A percentile compares a stretch with the other conserved stretches of the same genome.
These are phyloP conservation scores for Xylaria telfairii DNA, from an alignment of 495 filamentous ascomycete genomes.

Conservation along the genomic window DNA sequence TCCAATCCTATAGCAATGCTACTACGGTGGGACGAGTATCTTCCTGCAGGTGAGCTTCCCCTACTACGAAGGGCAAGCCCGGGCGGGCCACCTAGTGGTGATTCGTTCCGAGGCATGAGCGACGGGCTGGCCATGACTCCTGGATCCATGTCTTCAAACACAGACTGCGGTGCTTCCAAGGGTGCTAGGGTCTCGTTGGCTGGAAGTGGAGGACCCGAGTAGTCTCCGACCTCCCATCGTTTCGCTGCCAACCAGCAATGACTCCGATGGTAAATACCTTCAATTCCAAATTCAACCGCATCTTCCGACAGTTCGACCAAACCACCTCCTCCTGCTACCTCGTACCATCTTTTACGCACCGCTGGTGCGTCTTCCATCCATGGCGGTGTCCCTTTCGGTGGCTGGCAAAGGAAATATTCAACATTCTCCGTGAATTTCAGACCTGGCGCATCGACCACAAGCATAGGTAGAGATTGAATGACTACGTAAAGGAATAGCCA, in stretches of 20 bases:
- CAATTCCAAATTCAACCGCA: constrained; percentile 84
- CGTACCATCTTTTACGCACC: constrained; percentile 76
- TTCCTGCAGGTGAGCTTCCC: constrained; percentile 39
- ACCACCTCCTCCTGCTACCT: constrained; percentile 71
- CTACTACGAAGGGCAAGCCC: constrained; percentile 41
- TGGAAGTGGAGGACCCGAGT: constrained; percentile 29
- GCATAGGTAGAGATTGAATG: constrained; percentile 86
- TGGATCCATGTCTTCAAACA: constrained; percentile 38
- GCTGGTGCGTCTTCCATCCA: constrained; percentile 80
- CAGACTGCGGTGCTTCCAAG: constrained; percentile 46
- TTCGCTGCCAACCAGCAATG: constrained; percentile 91
- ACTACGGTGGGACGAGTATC: constrained; percentile 42
- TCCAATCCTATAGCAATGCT: constrained; percentile 56
- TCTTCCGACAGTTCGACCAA: constrained; percentile 81
- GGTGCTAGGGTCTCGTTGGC: constrained; percentile 36
- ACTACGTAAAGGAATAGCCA: constrained; percentile 97
- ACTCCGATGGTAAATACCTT: constrained; percentile 86
- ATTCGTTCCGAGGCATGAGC: constrained; percentile 33
- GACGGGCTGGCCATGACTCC: constrained; percentile 32
- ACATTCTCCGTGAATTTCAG: constrained; percentile 78
- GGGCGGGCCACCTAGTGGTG: constrained; percentile 39
- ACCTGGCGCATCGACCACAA: constrained; percentile 85
- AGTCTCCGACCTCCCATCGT: constrained; percentile 61
- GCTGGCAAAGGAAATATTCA: constrained; percentile 96
- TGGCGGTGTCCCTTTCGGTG: constrained; percentile 78